Evolutionary conservation across 1,284 basidiomycete genomes (phyloP), one percentile per base, ranked within the genome.

Genomic region (Ustilago shanxiensis): DNA sequence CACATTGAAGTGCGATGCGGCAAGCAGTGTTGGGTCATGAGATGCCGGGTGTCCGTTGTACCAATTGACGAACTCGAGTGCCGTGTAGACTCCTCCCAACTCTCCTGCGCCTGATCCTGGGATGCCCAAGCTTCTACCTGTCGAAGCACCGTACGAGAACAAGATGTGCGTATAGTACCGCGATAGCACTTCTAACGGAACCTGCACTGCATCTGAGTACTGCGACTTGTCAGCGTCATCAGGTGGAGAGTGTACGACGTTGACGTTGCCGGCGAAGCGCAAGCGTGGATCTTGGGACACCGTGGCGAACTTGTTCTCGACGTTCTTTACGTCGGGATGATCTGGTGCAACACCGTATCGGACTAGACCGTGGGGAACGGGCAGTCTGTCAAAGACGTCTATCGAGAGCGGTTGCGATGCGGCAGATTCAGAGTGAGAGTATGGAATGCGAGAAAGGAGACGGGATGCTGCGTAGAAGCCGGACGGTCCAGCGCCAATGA

Each of bases 291-390:
- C 83, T 6, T 69, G 63, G 1, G 80, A 79, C 24, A 84, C 79
- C 91, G 47, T 29, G 8, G 95, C 93, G 79, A 99, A 99, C 87
- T 97, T 98, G 88, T 97, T 91, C 50, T 93, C 94, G 87, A 95
- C 98, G 86, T 99, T 99, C 95, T 98, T 99, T 84, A 99, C 96
- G 88, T 99, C 96, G 1, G 96, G 95, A 87, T 99, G 97, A 87
- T 99, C 97, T 44, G 97, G 96, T 10, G 97, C 97, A 8, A 99
- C 97, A 1, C 97, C 96, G 82, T 97, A 99, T 45, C 97, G 89
- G 1, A 96, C 95, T 0, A 99, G 89, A 0, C 97, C 97, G 85
- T 97, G 94, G 2, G 97, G 97, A 31, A 94, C 92, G 89, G 96
- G 98, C 3, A 98, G 89, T 22, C 94, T 89, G 87, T 99, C 97